Percentiles rank a stretch among this genome's conserved stretches.
Evolutionary conservation across 805 yeast species (phyloP).

Genomic region (Yamadazyma insecticola): DNA sequence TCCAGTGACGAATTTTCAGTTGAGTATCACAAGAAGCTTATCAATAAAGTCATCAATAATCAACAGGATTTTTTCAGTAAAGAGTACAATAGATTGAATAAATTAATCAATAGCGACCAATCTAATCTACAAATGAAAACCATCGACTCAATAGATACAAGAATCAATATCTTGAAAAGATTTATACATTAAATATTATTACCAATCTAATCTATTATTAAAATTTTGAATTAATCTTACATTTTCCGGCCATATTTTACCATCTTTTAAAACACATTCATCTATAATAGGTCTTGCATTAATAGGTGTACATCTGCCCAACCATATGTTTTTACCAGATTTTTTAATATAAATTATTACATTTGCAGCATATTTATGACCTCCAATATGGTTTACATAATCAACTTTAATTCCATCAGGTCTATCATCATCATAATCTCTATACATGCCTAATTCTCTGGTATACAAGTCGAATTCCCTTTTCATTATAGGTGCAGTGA

Average conservation of each 20-base stretch:
- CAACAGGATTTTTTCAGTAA: conserved; percentile 37
- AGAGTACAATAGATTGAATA: conserved; percentile 45
- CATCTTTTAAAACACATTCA: conserved; percentile 68
- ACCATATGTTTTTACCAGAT: conserved; percentile 78
- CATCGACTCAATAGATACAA: conserved; percentile 46
- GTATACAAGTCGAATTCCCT: conserved; percentile 70
- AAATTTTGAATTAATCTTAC: conserved; percentile 57
- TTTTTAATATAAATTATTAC: conserved; percentile 64
- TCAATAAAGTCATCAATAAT: conserved; percentile 42
- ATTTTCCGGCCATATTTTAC: conserved; percentile 65
- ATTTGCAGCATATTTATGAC: conserved; percentile 93
- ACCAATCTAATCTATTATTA: neutral
- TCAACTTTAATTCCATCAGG: conserved; percentile 70
- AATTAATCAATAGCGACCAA: conserved; percentile 31
- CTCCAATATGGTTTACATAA: conserved; percentile 86
- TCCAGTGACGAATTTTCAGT: conserved; percentile 1
- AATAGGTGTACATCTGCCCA: conserved; percentile 78
- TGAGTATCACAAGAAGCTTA: conserved; percentile 44
- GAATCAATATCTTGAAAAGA: conserved; percentile 44
- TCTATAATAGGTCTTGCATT: conserved; percentile 72
- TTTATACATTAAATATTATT: conserved; percentile 1
- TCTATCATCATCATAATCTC: conserved; percentile 74
- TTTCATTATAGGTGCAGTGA: conserved; percentile 88
- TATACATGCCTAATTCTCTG: conserved; percentile 62
- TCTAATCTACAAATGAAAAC: conserved; percentile 36